phyloP scores from a whole-genome alignment of 2,329 filamentous ascomycete genomes.

The Harringtonia lauricola region DNA sequence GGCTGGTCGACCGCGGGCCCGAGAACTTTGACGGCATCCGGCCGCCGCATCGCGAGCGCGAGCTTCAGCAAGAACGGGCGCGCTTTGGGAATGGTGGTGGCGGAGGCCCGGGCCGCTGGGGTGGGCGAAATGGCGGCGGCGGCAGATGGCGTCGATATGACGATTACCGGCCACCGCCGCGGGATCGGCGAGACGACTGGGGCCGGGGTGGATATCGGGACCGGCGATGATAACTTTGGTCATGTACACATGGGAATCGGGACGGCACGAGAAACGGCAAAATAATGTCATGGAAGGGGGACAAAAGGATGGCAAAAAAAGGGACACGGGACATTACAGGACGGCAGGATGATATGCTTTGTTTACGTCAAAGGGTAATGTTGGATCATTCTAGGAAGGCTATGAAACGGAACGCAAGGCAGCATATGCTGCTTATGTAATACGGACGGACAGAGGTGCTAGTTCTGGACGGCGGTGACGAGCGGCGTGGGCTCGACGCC shows the following conservation, averaged over 20 bases:
- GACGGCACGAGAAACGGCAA: neutral
- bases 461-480: conserved; percentile 23
- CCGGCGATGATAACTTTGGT: neutral
- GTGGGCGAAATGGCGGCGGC: neutral
- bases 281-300: no score
- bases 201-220: neutral
- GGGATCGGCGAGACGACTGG: neutral
- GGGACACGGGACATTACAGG: no score
- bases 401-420: no score
- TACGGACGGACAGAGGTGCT: no score
- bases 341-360: no score
- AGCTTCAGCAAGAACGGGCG: conserved; percentile 25
- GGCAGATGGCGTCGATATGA: conserved; percentile 8
- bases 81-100: no score
- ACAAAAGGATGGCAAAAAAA: no score
- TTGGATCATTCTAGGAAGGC: no score
- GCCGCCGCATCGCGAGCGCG: conserved; percentile 42
- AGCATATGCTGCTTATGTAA: no score
- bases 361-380: no score
- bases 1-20: conserved; percentile 60
- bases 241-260: neutral
- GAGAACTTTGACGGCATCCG: conserved; percentile 58
- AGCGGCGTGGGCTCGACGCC: conserved; percentile 65
- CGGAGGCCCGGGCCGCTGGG: conserved; percentile 1
- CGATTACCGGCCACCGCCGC: conserved; percentile 6